Base-by-base conservation (phyloP, 2,329 filamentous ascomycete genomes). In the Monilinia aucupariae region DNA sequence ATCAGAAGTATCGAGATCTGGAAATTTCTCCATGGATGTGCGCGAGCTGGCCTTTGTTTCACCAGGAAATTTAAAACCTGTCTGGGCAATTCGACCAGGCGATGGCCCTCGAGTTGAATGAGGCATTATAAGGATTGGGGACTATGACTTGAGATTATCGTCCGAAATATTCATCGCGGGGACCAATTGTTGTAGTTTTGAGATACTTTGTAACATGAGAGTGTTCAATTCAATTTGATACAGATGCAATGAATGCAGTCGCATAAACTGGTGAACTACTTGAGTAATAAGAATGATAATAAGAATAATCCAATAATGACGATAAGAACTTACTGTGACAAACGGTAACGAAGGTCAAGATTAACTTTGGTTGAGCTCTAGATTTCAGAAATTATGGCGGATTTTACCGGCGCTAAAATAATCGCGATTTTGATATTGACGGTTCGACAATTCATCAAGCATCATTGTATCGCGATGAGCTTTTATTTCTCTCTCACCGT, bases 11-110 rank as follows among this genome's bases (percentile, higher is more conserved):
- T 84, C 82, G 68, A 82, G 75, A 66, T 85, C 82, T 67, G 83
- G 83, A 66, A 85, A 85, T 73, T 83, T 83, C 73, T 85, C 82
- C 74, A 82, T 82, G 30, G 71, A 72, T 51, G 71, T 69, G 43
- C 68, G 69, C 43, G 64, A 53, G 59, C 66, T 67, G 59, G 62
- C 55, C 56, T 68, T 65, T 52, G 61, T 65, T 54, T 74, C 73
- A 59, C 68, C 65, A 32, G 71, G 67, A 43, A 72, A 68, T 63
- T 73, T 75, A 51, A 69, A 67, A 64, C 56, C 71, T 5, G 54
- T 58, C 37, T 58, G 54, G 34, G 72, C 70, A 52, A 72, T 64
- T 58, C 73, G 74, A 62, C 67, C 71, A 56, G 71, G 71, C 25
- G 76, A 77, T 20, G 74, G 69, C 43, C 73, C 70, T 66, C 76